These are phyloP conservation scores for Leccinum aurantiacum DNA, from an alignment of 768 basidiomycete species.

Conservation along the genomic window DNA sequence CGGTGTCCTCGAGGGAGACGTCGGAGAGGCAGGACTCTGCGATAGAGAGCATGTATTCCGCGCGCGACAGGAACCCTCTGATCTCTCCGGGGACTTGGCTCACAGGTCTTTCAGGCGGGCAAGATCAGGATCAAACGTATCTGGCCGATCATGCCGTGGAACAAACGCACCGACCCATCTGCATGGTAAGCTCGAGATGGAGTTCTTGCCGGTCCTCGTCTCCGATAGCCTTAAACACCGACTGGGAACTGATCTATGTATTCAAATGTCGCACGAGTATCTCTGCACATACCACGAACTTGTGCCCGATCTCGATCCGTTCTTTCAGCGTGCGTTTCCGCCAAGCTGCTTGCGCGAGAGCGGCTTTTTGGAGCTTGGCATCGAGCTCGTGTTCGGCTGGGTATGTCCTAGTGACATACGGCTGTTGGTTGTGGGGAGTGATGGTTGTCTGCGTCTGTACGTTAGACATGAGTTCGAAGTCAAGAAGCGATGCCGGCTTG, in stretches of 20 bases:
- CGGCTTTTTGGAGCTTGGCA: conserved; percentile 52
- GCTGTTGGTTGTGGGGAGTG: conserved; percentile 72
- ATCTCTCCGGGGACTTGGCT: conserved; percentile 79
- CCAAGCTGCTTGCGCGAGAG: conserved; percentile 77
- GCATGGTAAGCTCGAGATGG: conserved; percentile 72
- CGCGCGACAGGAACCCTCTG: conserved; percentile 76
- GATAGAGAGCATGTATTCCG: conserved; percentile 82
- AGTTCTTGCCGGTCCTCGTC: conserved; percentile 50
- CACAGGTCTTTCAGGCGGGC: conserved; percentile 58
- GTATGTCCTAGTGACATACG: conserved; percentile 59
- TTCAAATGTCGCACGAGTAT: background rate
- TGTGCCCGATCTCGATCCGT: conserved; percentile 67
- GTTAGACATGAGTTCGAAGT: background rate
- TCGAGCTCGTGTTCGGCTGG: conserved; percentile 62
- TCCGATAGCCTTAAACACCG: conserved; percentile 45
- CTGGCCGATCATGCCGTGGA: background rate
- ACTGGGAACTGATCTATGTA: conserved; percentile 30
- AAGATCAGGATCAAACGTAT: conserved; percentile 2
- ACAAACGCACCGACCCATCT: conserved; percentile 83
- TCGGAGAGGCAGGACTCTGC: conserved; percentile 75
- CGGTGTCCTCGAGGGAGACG: conserved; percentile 69
- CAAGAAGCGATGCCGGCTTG: too few relatives aligned
- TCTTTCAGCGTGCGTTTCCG: conserved; percentile 54
- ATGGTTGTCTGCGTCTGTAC: conserved; percentile 71
- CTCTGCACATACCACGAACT: conserved; percentile 59